Conservation (phyloP, 2,329 filamentous ascomycete genomes). For the Fusarium agapanthi region DNA sequence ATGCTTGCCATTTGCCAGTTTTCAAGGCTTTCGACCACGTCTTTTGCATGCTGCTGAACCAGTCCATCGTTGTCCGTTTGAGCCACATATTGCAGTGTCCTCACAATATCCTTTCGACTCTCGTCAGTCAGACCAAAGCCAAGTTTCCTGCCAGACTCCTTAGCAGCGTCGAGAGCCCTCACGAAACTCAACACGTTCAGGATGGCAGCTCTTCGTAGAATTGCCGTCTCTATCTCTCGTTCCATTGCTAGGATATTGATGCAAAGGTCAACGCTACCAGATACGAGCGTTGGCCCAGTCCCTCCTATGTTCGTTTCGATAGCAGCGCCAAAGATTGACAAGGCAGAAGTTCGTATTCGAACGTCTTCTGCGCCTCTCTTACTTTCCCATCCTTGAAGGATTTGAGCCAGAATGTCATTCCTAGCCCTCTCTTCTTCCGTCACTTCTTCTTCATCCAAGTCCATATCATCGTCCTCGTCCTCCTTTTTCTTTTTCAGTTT, state of each 20-base stretch:
- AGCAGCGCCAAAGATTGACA: conserved; percentile 69
- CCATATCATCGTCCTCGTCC: conserved; percentile 57
- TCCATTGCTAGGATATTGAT: conserved; percentile 72
- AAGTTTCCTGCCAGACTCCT: conserved; percentile 55
- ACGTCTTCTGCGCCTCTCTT: conserved; percentile 74
- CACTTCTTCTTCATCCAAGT: conserved; percentile 59
- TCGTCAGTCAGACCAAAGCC: conserved; percentile 63
- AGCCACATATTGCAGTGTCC: conserved; percentile 70
- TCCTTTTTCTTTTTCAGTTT: conserved; percentile 58
- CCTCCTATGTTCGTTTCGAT: conserved; percentile 69
- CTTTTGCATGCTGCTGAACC: conserved; percentile 71
- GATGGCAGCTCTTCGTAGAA: conserved; percentile 73
- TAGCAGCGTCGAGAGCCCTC: conserved; percentile 64
- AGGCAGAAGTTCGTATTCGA: conserved; percentile 72
- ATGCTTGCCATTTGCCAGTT: conserved; percentile 66
- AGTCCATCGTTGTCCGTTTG: conserved; percentile 73
- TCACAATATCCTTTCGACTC: conserved; percentile 68
- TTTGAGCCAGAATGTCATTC: conserved; percentile 63
- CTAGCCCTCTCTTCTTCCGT: conserved; percentile 55
- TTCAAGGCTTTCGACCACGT: conserved; percentile 73
- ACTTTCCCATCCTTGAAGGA: conserved; percentile 74
- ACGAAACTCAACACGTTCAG: conserved; percentile 70
- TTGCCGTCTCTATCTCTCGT: conserved; percentile 65
- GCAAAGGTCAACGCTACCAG: conserved; percentile 68
- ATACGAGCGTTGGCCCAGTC: conserved; percentile 61